Conservation (phyloP, 352 stramenopile genomes). For the Phytophthora pistaciae region DNA sequence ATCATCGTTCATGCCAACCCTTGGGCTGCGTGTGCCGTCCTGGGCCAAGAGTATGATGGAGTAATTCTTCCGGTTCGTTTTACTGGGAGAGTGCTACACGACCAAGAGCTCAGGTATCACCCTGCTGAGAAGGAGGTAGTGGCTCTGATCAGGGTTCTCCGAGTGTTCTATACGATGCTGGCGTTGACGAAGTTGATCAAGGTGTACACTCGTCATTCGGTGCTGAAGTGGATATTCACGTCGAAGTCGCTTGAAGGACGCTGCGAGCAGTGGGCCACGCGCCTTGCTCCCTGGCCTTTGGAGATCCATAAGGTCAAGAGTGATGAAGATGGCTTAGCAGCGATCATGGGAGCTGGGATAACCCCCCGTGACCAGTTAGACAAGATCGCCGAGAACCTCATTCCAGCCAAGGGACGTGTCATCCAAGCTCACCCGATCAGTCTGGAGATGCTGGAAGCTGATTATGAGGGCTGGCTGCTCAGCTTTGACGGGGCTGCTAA, state of each 20-base stretch:
- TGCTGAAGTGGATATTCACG: conserved; percentile 13
- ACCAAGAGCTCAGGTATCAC: conserved; percentile 11
- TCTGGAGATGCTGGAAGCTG: conserved; percentile 3
- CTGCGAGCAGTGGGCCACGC: conserved; percentile 3
- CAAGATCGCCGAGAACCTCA: conserved; percentile 7
- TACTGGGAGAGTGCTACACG: conserved; percentile 6
- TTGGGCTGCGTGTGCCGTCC: background rate
- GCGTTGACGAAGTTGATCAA: background rate
- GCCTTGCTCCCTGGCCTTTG: background rate
- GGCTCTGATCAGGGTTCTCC: conserved; percentile 7
- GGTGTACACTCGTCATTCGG: conserved; percentile 14
- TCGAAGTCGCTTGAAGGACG: conserved; percentile 7
- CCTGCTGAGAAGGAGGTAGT: conserved; percentile 16
- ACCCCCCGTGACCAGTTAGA: conserved; percentile 6
- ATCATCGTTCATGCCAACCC: conserved; percentile 7
- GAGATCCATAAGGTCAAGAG: conserved; percentile 3
- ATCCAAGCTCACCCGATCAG: conserved; percentile 10
- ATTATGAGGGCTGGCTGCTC: conserved; percentile 6
- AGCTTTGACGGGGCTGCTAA: conserved; percentile 16
- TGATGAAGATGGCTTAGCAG: conserved; percentile 10
- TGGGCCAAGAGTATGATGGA: conserved; percentile 5
- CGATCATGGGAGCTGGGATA: conserved; percentile 12
- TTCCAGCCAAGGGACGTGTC: background rate
- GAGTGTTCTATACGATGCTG: conserved; percentile 7
- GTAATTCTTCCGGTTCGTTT: conserved; percentile 1